Base-by-base conservation (phyloP, 1,284 basidiomycete species). In the Amylostereum areolatum region DNA sequence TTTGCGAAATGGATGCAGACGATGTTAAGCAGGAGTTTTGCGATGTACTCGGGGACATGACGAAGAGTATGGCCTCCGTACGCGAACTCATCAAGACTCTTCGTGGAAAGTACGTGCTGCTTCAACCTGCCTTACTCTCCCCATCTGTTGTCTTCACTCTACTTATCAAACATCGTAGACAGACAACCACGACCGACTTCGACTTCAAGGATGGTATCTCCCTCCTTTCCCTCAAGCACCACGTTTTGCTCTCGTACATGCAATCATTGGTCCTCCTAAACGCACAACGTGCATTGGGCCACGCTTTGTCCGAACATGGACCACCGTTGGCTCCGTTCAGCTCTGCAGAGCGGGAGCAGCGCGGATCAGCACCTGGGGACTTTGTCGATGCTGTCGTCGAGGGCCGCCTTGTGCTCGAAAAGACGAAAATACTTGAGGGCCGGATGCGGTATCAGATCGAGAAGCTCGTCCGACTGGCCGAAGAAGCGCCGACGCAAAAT, bases 381-480 rank as follows among this genome's bases (percentile, higher is more conserved):
- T 61, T 83, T 5, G 80, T 89, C 3, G 85, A 89, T 60, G 75
- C 77, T 0, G 78, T 89, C 71, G 75, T 92, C 41, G 85, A 91
- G 58, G 79, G 78, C 18, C 78, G 88, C 10, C 64, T 89, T 27
- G 77, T 86, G 5, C 71, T 92, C n/a, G 90, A 93, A 63, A 92
- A 91, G 66, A 73, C 84, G 45, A 85, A 83, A 55, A 72, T 78
- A 2, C 72, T 99, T 35, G 95, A 99, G 67, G 77, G 75, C 48
- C 85, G 90, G 60, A 86, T 98, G 77, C 85, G 82, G 52, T 97
- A 98, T 65, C 95, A 98, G 66, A 91, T 98, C 60, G 94, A 97
- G 60, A 97, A 98, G 65, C 80, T 97, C 24, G 78, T 94, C 31
- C 78, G 82, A 49, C 68, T 89, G 4, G 87, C 90, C 0, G 67